A percentile compares a stretch with the other conserved stretches of the same genome.
Evolutionary conservation across 108 stramenopile species (phyloP).

Genomic region (Epithemia pelagica): DNA sequence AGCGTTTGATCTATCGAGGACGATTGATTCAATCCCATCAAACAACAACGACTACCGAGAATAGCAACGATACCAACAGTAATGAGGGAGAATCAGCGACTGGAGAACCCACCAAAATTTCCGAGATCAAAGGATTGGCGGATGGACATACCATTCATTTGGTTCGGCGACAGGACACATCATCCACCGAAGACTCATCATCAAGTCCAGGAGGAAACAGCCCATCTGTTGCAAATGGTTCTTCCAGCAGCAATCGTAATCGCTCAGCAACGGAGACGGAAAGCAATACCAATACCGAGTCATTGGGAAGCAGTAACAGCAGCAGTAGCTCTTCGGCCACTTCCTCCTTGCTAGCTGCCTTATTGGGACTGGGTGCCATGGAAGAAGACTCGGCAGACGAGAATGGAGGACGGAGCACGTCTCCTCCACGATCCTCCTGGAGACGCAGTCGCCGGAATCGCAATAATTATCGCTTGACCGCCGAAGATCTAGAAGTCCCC

Average conservation of each 20-base stretch:
- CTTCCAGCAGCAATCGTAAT: no score
- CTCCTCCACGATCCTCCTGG: conserved; percentile 2
- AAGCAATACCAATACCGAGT: background rate
- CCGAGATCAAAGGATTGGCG: conserved; percentile 65
- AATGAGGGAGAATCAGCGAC: background rate
- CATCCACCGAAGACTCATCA: background rate
- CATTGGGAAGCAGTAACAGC: background rate
- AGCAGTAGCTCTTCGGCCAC: conserved; percentile 5
- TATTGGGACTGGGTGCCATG: conserved; percentile 28
- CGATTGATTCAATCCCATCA: conserved; percentile 37
- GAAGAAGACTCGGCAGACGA: conserved; percentile 7
- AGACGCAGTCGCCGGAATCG: conserved; percentile 21
- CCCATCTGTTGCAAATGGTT: background rate
- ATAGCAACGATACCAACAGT: conserved; percentile 8
- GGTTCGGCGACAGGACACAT: conserved; percentile 36
- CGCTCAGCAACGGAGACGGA: background rate
- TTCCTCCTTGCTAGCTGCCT: conserved; percentile 17
- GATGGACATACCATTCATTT: conserved; percentile 87
- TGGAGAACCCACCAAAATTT: conserved; percentile 22
- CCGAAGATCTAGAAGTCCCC: conserved; percentile 46
- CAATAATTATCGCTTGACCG: conserved; percentile 47
- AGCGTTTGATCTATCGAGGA: conserved; percentile 80
- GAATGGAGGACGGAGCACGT: background rate
- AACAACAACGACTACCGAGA: background rate
- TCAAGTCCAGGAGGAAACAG: background rate